Conservation (phyloP, 2,329 filamentous ascomycete genomes). For the Chalara sp. region DNA sequence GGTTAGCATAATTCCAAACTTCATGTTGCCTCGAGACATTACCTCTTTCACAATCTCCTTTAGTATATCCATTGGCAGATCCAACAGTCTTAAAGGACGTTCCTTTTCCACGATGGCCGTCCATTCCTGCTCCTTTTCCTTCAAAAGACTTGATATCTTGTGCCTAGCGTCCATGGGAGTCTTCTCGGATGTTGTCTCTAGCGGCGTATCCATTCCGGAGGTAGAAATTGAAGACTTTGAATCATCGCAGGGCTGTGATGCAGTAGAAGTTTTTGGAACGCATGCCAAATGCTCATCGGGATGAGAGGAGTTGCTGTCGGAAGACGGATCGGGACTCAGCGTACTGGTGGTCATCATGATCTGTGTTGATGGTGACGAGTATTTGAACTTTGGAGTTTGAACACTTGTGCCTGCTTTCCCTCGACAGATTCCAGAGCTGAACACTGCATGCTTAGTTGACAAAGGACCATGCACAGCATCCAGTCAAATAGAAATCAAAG, state of each 20-base stretch:
- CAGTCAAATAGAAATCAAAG: background rate
- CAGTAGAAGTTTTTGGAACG: constrained; percentile 23
- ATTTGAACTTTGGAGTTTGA: no score
- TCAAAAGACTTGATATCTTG: constrained; percentile 37
- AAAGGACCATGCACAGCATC: constrained; percentile 7
- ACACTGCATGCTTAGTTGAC: constrained; percentile 15
- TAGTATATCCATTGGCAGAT: constrained; percentile 71
- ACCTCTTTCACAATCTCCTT: constrained; percentile 76
- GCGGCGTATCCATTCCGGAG: constrained; percentile 13
- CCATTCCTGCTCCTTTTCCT: constrained; percentile 59
- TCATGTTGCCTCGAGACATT: constrained; percentile 20
- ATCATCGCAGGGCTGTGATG: constrained; percentile 16
- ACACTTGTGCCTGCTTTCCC: constrained; percentile 10
- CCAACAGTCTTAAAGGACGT: constrained; percentile 58
- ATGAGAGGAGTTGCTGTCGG: constrained; percentile 22
- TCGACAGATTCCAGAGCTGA: constrained; percentile 8
- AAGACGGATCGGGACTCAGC: constrained; percentile 16
- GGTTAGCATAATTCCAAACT: background rate
- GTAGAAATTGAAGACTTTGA: constrained; percentile 14
- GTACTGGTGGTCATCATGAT: constrained; percentile 18
- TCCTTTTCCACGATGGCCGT: constrained; percentile 53
- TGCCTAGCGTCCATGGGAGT: constrained; percentile 18
- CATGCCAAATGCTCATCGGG: constrained; percentile 21
- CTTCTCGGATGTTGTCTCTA: constrained; percentile 12
- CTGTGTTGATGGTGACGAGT: no score